A percentile compares a stretch with the other conserved stretches of the same genome.
phyloP scores from a whole-genome alignment of 768 basidiomycete species.

The Artomyces pyxidatus region DNA sequence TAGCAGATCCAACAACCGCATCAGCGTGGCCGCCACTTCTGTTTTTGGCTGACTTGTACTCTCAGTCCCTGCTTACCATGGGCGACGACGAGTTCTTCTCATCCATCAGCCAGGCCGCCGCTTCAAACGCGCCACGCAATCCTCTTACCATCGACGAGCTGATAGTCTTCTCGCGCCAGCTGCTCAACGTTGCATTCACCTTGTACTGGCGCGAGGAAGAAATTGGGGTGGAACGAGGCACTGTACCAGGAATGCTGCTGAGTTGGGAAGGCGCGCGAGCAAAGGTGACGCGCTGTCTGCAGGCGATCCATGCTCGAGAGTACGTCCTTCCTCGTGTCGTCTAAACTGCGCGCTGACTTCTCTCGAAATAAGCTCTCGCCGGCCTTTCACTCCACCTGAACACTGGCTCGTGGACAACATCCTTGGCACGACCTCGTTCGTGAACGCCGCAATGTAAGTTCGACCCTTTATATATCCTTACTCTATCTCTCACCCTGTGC shows the following conservation, averaged over 20 bases:
- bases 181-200: constrained; percentile 79
- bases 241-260: constrained; percentile 33
- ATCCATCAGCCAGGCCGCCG: neutral
- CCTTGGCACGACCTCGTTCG: constrained; percentile 61
- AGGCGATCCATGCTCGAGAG: constrained; percentile 86
- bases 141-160: constrained; percentile 82
- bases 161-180: constrained; percentile 59
- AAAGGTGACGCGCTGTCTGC: constrained; percentile 68
- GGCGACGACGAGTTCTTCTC: constrained; percentile 97
- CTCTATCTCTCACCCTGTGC: neutral
- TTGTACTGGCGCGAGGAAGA: constrained; percentile 61
- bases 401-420: constrained; percentile 74
- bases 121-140: constrained; percentile 46
- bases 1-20: constrained; percentile 39
- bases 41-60: constrained; percentile 74
- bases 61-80: constrained; percentile 80
- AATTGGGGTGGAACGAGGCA: constrained; percentile 29
- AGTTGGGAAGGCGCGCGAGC: constrained; percentile 68
- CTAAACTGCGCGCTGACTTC: neutral
- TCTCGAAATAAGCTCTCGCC: constrained; percentile 55
- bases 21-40: constrained; percentile 61
- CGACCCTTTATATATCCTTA: neutral
- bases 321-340: constrained; percentile 30
- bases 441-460: constrained; percentile 79
- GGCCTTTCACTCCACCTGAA: constrained; percentile 71